These are phyloP conservation scores for Potentilla sterilis DNA, from an alignment of 306 rosid species.

Conservation along the genomic window DNA sequence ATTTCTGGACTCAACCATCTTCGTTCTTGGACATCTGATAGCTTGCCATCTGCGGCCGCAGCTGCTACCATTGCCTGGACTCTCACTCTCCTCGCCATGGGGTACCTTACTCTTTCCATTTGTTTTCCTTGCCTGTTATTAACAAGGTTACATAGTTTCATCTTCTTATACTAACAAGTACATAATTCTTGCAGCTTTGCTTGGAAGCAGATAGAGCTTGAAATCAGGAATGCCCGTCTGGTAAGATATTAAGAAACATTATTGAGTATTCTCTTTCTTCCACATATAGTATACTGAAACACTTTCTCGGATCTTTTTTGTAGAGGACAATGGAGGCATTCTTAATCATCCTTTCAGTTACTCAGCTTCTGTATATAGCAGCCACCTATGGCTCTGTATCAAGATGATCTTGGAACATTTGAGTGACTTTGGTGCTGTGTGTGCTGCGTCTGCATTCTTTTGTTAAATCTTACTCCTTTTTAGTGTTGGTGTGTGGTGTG, in stretches of 20 bases:
- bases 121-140: neutral
- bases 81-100: slow-evolving; percentile 90
- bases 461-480: neutral
- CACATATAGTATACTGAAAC: neutral
- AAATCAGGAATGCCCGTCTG: slow-evolving; percentile 69
- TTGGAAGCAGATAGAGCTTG: slow-evolving; percentile 84
- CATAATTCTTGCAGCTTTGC: slow-evolving; percentile 58
- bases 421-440: slow-evolving; percentile 8
- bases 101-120: slow-evolving; percentile 35
- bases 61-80: slow-evolving; percentile 85
- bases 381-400: slow-evolving; percentile 55
- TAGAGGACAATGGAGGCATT: slow-evolving; percentile 95
- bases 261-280: neutral
- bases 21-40: slow-evolving; percentile 71
- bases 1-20: slow-evolving; percentile 72
- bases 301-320: slow-evolving; percentile 13
- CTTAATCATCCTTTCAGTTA: slow-evolving; percentile 80
- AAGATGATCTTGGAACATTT: slow-evolving; percentile 23
- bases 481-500: slow-evolving; percentile 30
- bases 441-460: slow-evolving; percentile 4
- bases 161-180: slow-evolving; percentile 14
- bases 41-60: slow-evolving; percentile 79
- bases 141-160: neutral
- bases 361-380: slow-evolving; percentile 77
- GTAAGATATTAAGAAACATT: slow-evolving; percentile 38